Conservation (phyloP, 2,329 filamentous ascomycete genomes). For the Fusarium poae region DNA sequence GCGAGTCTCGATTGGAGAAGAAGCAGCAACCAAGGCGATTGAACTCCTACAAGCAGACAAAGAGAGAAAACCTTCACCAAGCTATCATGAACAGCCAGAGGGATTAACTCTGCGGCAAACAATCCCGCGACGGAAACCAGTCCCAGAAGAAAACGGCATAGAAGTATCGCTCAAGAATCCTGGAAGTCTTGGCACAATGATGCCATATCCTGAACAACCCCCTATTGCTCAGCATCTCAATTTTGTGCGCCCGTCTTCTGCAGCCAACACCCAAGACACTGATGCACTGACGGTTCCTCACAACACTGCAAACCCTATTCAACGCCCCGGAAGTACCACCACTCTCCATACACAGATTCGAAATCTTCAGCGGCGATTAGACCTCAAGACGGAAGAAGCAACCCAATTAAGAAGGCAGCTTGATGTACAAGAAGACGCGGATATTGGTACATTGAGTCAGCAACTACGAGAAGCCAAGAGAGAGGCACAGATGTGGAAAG, state of each 20-base stretch:
- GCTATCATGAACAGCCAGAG: background rate
- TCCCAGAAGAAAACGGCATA: constrained; percentile 1
- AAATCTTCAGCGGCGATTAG: constrained; percentile 62
- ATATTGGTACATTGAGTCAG: constrained; percentile 62
- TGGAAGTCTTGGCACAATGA: constrained; percentile 56
- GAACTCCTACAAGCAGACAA: constrained; percentile 30
- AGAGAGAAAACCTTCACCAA: background rate
- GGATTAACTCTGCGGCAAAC: constrained; percentile 14
- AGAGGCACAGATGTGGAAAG: constrained; percentile 62
- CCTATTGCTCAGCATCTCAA: constrained; percentile 57
- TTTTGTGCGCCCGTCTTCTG: constrained; percentile 53
- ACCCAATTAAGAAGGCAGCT: constrained; percentile 61
- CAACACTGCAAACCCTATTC: constrained; percentile 26
- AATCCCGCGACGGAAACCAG: constrained; percentile 22
- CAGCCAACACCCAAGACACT: constrained; percentile 35
- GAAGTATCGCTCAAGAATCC: constrained; percentile 39
- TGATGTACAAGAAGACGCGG: constrained; percentile 58
- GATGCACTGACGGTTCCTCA: constrained; percentile 10
- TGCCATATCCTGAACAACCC: constrained; percentile 54
- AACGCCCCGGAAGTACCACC: constrained; percentile 49
- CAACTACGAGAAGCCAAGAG: constrained; percentile 58
- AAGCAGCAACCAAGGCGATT: constrained; percentile 30
- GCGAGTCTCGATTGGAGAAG: constrained; percentile 37
- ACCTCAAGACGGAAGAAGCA: constrained; percentile 61
- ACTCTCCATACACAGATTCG: constrained; percentile 64